Evolutionary conservation across 2,329 filamentous ascomycete genomes (phyloP).

Genomic region (Aspergillus glaucus): DNA sequence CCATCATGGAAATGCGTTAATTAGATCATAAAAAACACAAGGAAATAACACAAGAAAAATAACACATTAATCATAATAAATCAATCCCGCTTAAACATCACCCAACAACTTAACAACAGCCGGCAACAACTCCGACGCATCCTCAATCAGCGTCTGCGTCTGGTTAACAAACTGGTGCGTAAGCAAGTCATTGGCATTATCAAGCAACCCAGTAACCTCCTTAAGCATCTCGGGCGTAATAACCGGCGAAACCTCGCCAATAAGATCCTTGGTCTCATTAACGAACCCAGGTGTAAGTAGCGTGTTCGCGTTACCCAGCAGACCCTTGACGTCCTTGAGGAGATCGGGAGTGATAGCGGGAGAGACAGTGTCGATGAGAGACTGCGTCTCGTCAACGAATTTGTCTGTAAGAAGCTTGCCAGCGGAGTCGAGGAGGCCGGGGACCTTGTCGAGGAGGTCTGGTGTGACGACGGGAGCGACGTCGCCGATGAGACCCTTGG

Average conservation of each 20-base stretch:
- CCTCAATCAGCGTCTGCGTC: conserved; percentile 21
- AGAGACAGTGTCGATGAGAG: conserved; percentile 14
- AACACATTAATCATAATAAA: too few species aligned
- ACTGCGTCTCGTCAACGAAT: conserved; percentile 20
- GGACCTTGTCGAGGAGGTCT: conserved; percentile 13
- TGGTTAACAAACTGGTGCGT: conserved; percentile 20
- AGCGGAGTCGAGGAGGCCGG: conserved; percentile 17
- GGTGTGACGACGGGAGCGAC: conserved; percentile 21
- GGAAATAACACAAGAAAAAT: too few species aligned
- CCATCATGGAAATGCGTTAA: too few species aligned
- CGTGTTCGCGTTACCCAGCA: conserved; percentile 25
- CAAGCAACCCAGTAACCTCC: conserved; percentile 17
- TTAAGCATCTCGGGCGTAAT: conserved; percentile 22
- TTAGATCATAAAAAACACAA: too few species aligned
- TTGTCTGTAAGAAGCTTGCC: conserved; percentile 20
- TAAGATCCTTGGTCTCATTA: conserved; percentile 20
- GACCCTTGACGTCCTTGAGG: conserved; percentile 21
- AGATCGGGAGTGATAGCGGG: conserved; percentile 21
- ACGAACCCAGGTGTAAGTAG: conserved; percentile 27
- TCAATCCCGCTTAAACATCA: not conserved
- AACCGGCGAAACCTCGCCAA: conserved; percentile 23
- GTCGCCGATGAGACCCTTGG: conserved; percentile 14
- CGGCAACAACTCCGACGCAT: conserved; percentile 26
- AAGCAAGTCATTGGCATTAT: conserved; percentile 13
- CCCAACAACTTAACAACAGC: conserved; percentile 23